Evolutionary conservation across 169 alveolate genomes (phyloP), one percentile per base, ranked within the genome.

Genomic region (Eimeria nieschulzi): DNA sequence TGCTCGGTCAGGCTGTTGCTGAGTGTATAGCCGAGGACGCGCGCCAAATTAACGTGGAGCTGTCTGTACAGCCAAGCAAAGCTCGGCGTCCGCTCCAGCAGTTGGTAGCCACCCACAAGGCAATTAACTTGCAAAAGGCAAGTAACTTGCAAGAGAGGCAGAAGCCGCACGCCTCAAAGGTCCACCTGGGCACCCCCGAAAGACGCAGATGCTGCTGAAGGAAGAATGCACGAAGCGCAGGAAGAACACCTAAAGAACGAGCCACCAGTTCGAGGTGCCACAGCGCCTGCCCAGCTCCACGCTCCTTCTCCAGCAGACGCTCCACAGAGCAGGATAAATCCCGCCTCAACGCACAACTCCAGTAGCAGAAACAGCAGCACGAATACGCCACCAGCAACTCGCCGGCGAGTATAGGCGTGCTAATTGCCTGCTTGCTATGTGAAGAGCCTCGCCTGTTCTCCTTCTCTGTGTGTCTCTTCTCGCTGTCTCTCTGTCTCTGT

Each of bases 81-180:
- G 64, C 83, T 75, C 39, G 83, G 66, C 64, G 39, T 26, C 64
- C 51, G 83, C 83, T 75, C 66, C 83, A 51, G 51, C 15, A 75
- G 83, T 23, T 75, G 83, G 83, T 75, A 64, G 66, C 83, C 83
- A 25, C 66, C 9, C 15, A 75, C 61, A 12, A 63, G n/a, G n/a
- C 61, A 75, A 19, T 75, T 75, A 19, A 75, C 39, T 13, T 39
- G 51, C 13, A 75, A 51, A 6, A 75, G 83, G 83, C 61, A 75
- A 19, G 33, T 75, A 19, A 75, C 39, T 13, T 39, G 51, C 13
- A 75, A 51, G 9, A 75, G 83, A 13, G 66, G 51, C 83, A 75
- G 64, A 13, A 75, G 25, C 9, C 66, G 15, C 0, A 75, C 66
- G 51, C 7, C 64, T 64, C 26, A 26, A 33, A 75, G n/a, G 7